Evolutionary conservation across 2,329 filamentous ascomycete species (phyloP).

Genomic region (Penicillium brasilianum): DNA sequence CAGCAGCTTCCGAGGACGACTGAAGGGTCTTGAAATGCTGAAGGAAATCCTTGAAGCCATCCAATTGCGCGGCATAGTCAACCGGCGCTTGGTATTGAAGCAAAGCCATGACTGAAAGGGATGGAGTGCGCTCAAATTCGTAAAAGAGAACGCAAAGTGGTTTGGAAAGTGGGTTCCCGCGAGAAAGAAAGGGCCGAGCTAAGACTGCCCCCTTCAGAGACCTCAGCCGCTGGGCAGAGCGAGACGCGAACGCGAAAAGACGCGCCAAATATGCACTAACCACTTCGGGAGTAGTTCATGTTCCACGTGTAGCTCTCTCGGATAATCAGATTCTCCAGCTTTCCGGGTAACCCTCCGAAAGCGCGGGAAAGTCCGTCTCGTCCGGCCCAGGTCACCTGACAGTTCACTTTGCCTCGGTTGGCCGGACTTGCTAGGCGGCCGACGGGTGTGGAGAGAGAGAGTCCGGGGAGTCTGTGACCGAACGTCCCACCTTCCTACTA

Average conservation of each 20-base stretch:
- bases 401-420: constrained; percentile 28
- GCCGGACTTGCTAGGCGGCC: constrained; percentile 7
- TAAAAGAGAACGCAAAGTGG: constrained; percentile 25
- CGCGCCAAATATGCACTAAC: constrained; percentile 23
- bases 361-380: constrained; percentile 3
- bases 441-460: constrained; percentile 20
- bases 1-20: constrained; percentile 66
- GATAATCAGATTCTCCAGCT: constrained; percentile 11
- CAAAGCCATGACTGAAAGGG: constrained; percentile 73
- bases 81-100: constrained; percentile 78
- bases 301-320: constrained; percentile 8
- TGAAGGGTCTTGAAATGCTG: constrained; percentile 79
- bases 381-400: constrained; percentile 21
- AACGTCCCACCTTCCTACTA: constrained; percentile 15
- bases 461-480: constrained; percentile 27
- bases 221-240: constrained; percentile 6
- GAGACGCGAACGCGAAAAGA: constrained; percentile 21
- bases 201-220: constrained; percentile 15
- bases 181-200: constrained; percentile 21
- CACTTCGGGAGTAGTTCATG: not conserved
- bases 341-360: not conserved
- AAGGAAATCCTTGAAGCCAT: constrained; percentile 83
- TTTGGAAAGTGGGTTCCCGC: constrained; percentile 26
- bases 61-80: constrained; percentile 84
- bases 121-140: constrained; percentile 25